Conservation (phyloP, 371 early-diverging fungal species). For the Entomophthora muscae region DNA sequence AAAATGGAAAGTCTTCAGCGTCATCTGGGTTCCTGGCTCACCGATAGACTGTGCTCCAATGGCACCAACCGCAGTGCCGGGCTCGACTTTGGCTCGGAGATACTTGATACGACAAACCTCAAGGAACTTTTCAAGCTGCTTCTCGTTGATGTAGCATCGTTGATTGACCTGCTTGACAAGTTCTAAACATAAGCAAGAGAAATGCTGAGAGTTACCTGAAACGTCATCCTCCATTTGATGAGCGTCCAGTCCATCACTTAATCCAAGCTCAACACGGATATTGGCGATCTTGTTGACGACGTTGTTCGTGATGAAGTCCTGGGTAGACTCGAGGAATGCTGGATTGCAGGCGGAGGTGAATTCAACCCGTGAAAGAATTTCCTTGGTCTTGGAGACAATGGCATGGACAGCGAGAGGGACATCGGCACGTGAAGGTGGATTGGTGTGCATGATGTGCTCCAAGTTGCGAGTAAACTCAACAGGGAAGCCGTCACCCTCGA, state of each 20-base stretch:
- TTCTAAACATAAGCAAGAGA: background rate
- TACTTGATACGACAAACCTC: slow-evolving; percentile 68
- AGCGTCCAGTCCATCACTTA: slow-evolving; percentile 13
- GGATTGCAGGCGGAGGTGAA: slow-evolving; percentile 21
- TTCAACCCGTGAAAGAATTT: slow-evolving; percentile 22
- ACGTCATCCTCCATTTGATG: slow-evolving; percentile 1
- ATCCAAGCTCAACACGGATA: slow-evolving; percentile 20
- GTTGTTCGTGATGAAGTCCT: background rate
- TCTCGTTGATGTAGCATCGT: slow-evolving; percentile 47
- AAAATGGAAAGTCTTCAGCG: slow-evolving; percentile 99
- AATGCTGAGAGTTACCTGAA: background rate
- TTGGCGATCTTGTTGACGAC: slow-evolving; percentile 15
- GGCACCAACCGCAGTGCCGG: slow-evolving; percentile 87
- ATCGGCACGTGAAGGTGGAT: slow-evolving; percentile 15
- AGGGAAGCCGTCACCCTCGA: slow-evolving; percentile 86
- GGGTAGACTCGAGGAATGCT: background rate
- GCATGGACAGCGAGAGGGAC: slow-evolving; percentile 46
- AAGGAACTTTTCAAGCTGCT: slow-evolving; percentile 54
- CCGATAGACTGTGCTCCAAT: slow-evolving; percentile 98
- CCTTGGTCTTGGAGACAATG: slow-evolving; percentile 33
- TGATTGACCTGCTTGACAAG: slow-evolving; percentile 30
- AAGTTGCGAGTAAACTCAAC: slow-evolving; percentile 79
- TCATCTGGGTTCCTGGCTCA: slow-evolving; percentile 99
- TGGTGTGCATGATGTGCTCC: slow-evolving; percentile 26
- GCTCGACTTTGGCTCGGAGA: slow-evolving; percentile 76